A percentile compares a stretch with the other conserved stretches of the same genome.
Evolutionary conservation across 495 filamentous ascomycete species (phyloP).

Genomic region (Hyaloscypha finlandica): DNA sequence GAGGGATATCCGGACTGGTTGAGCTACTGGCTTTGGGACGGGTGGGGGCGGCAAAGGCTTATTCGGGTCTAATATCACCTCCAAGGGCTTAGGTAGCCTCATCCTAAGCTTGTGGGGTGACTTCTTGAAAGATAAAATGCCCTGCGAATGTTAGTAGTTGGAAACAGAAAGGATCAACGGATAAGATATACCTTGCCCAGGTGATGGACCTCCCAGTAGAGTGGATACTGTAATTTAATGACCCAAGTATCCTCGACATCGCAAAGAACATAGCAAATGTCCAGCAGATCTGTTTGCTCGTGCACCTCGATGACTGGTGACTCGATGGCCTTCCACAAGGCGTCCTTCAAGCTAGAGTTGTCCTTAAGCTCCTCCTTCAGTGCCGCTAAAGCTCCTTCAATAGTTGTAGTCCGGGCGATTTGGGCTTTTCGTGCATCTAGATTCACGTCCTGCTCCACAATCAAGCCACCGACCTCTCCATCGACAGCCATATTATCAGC

Average conservation of each 20-base stretch:
- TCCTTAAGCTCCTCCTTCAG: constrained; percentile 69
- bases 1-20: background rate
- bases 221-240: constrained; percentile 67
- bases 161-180: constrained; percentile 8
- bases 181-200: constrained; percentile 53
- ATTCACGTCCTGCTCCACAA: constrained; percentile 70
- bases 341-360: constrained; percentile 62
- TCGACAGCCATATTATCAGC: constrained; percentile 33
- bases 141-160: constrained; percentile 31
- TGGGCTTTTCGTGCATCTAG: constrained; percentile 63
- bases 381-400: constrained; percentile 72
- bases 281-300: constrained; percentile 77
- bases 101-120: constrained; percentile 21
- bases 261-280: constrained; percentile 76
- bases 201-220: constrained; percentile 68
- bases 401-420: constrained; percentile 71
- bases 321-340: constrained; percentile 78
- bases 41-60: constrained; percentile 5
- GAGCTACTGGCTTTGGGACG: background rate
- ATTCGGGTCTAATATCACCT: background rate
- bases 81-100: constrained; percentile 18
- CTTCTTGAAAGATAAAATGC: constrained; percentile 36
- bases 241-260: constrained; percentile 62
- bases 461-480: constrained; percentile 59
- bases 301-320: constrained; percentile 63